Base-by-base conservation (phyloP, 1,284 basidiomycete species). In the Moesziomyces parantarcticus region DNA sequence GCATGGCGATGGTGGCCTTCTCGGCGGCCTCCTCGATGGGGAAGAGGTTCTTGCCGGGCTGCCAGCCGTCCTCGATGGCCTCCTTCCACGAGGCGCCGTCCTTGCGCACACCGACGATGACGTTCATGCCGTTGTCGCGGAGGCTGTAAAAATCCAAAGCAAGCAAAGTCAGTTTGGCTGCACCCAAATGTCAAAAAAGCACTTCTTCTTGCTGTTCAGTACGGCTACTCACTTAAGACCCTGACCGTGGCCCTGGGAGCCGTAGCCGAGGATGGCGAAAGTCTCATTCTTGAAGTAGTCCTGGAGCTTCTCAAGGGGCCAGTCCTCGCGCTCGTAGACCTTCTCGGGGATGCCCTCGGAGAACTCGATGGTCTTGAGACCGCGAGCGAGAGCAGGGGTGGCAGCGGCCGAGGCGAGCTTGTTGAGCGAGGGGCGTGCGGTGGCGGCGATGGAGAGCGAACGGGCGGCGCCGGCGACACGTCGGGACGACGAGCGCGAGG, bases 1-100 rank as follows among this genome's bases (percentile, higher is more conserved):
- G 98, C 97, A 99, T 99, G 89, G 99, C 93, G 88, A 98, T 97
- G 41, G 96, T 97, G 52, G 96, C 97, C 79, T 89, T 90, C 78
- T 92, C 88, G 86, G 98, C 97, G 74, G 97, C 97, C 86, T 98
- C 95, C 82, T 98, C 93, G 81, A 99, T 98, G 81, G 94, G 88
- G 89, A 99, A 99, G 79, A 99, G 90, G 77, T 92, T 97, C 89
- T 98, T 92, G 79, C 95, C 96, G 50, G 96, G 95, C 76, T 92
- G 94, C 96, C 96, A 99, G 75, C 97, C 96, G 85, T 99, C 97
- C 85, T 94, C 94, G 50, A 90, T 85, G 56, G 97, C 97, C 86
- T 97, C 92, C 85, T 88, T 92, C 97, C 97, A 99, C 83, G 91
- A 92, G 88, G 94, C 93, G 63, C 97, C 97, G 77, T 90, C 91